These are phyloP conservation scores for Lantana camara DNA, from an alignment of 257 asterid species.

Conservation along the genomic window DNA sequence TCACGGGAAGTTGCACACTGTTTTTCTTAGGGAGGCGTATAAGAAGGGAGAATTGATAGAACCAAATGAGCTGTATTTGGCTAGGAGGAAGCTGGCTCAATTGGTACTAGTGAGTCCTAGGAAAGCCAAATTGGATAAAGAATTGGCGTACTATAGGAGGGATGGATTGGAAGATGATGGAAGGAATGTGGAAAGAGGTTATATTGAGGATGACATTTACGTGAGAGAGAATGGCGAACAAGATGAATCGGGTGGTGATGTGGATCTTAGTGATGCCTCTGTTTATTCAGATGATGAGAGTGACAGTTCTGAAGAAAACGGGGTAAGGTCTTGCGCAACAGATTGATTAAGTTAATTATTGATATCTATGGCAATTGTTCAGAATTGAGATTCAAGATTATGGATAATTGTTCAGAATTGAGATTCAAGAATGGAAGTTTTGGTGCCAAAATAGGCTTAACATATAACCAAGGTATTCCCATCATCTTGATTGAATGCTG, in stretches of 20 bases:
- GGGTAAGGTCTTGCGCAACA: not conserved
- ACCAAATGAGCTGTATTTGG: conserved; percentile 75
- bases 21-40: conserved; percentile 86
- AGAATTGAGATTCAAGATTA: not conserved
- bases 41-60: conserved; percentile 79
- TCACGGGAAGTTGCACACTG: conserved; percentile 82
- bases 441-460: conserved; percentile 1
- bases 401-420: no score
- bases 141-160: conserved; percentile 54
- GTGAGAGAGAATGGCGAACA: conserved; percentile 20
- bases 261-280: conserved; percentile 29
- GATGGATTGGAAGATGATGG: conserved; percentile 40
- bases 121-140: conserved; percentile 53
- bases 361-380: not conserved
- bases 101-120: conserved; percentile 72
- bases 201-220: conserved; percentile 28
- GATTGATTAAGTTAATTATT: conserved; percentile 5
- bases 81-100: conserved; percentile 74
- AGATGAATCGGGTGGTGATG: conserved; percentile 32
- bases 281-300: conserved; percentile 42
- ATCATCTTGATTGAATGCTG: no score
- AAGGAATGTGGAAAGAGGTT: conserved; percentile 27
- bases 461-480: not conserved
- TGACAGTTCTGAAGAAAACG: conserved; percentile 26
- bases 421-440: not conserved